phyloP scores from a whole-genome alignment of 192 early-diverging fungal genomes.

The Entophlyctis helioformis region DNA sequence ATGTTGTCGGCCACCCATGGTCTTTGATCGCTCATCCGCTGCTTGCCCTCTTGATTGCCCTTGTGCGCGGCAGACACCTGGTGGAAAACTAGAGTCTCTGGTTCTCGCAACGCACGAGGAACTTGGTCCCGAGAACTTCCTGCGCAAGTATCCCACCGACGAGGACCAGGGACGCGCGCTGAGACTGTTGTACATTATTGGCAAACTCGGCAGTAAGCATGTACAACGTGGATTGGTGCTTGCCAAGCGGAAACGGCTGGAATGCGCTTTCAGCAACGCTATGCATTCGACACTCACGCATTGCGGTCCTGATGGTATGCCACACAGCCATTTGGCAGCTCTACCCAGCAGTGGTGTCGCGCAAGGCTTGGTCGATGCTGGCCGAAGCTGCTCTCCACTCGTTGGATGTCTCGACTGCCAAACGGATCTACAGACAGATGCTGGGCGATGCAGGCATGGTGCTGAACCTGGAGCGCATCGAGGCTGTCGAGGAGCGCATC shows the following conservation, averaged over 20 bases:
- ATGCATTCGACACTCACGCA: too few relatives aligned
- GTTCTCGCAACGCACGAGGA: conserved; percentile 24
- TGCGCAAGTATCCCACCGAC: conserved; percentile 15
- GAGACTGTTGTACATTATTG: conserved; percentile 27
- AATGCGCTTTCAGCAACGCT: too few relatives aligned
- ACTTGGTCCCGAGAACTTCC: conserved; percentile 6
- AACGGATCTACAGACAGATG: conserved; percentile 33
- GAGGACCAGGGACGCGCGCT: conserved; percentile 30
- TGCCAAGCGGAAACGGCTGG: too few relatives aligned
- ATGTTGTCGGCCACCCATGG: neutral
- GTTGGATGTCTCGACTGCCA: conserved; percentile 30
- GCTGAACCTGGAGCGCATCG: conserved; percentile 20
- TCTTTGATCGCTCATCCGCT: neutral
- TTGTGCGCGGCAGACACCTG: conserved; percentile 23
- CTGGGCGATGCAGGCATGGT: conserved; percentile 37
- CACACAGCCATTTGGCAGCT: conserved; percentile 32
- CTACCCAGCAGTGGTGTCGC: conserved; percentile 4
- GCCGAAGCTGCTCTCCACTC: conserved; percentile 28
- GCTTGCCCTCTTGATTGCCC: too few relatives aligned
- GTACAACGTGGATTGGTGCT: too few relatives aligned
- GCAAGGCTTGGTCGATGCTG: conserved; percentile 31
- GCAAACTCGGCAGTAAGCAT: conserved; percentile 19
- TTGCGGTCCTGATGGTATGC: too few relatives aligned
- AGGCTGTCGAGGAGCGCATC: conserved; percentile 26
- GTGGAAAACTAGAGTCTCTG: conserved; percentile 23